Evolutionary conservation across 352 stramenopile genomes (phyloP).

Genomic region (Aphanomyces euteiches): DNA sequence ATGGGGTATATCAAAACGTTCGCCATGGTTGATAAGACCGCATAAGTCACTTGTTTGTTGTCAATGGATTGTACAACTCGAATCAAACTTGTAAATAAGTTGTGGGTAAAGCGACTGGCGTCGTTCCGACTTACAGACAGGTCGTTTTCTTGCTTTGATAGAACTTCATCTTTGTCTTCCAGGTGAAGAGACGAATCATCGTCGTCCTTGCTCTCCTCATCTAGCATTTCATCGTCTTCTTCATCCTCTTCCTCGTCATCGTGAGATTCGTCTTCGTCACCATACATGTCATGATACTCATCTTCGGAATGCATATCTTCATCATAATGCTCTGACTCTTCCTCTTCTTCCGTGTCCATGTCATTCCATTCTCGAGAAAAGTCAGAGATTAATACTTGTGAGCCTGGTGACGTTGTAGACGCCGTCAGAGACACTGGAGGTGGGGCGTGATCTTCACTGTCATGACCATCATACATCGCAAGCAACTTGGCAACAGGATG

Average conservation of each 20-base stretch:
- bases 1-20: conserved; percentile 10
- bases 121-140: not conserved
- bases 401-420: not conserved
- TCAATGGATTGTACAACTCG: conserved; percentile 2
- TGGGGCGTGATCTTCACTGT: not conserved
- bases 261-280: conserved; percentile 33
- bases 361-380: conserved; percentile 33
- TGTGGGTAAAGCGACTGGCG: conserved; percentile 5
- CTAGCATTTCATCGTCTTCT: conserved; percentile 23
- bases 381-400: not conserved
- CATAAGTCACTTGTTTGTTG: conserved; percentile 23
- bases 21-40: not conserved
- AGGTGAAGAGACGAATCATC: not conserved
- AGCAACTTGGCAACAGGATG: conserved; percentile 15
- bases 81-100: conserved; percentile 5
- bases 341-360: conserved; percentile 45
- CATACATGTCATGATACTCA: conserved; percentile 55
- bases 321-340: conserved; percentile 35
- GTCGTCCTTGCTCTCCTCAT: conserved; percentile 13
- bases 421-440: not conserved
- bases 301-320: conserved; percentile 51
- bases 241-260: conserved; percentile 37
- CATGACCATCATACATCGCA: conserved; percentile 8
- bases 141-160: too few relatives aligned
- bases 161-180: not conserved